Evolutionary conservation across 164 flowering plant genomes (phyloP).

Genomic region (Magnolia changhungtana): DNA sequence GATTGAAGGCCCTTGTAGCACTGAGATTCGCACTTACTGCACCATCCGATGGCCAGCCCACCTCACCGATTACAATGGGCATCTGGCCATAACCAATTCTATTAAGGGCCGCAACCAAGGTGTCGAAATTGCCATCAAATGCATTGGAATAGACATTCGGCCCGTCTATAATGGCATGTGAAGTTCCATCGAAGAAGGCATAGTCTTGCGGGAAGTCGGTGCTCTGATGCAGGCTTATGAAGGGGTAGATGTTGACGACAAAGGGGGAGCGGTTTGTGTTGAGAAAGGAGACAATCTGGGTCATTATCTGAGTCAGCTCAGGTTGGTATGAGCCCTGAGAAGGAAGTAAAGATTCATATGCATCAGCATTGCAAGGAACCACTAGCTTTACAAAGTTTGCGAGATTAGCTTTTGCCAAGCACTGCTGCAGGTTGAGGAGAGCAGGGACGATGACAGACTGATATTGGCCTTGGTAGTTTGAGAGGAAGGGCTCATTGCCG

Average conservation of each 20-base stretch:
- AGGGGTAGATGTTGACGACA: conserved; percentile 90
- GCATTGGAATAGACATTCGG: conserved; percentile 71
- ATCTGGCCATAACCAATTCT: conserved; percentile 75
- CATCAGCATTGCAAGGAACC: conserved; percentile 97
- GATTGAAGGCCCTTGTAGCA: conserved; percentile 80
- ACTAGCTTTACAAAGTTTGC: conserved; percentile 65
- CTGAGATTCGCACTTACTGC: conserved; percentile 67
- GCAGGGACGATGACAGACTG: conserved; percentile 74
- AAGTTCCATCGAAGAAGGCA: conserved; percentile 80
- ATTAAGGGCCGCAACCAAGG: conserved; percentile 74
- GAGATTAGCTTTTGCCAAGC: conserved; percentile 70
- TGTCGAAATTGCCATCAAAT: conserved; percentile 88
- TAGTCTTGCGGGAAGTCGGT: conserved; percentile 89
- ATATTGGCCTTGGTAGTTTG: conserved; percentile 70
- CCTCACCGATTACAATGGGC: conserved; percentile 82
- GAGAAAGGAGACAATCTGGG: conserved; percentile 73
- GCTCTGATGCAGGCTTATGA: conserved; percentile 74
- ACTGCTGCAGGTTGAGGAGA: conserved; percentile 71
- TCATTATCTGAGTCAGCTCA: conserved; percentile 69
- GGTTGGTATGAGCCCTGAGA: conserved; percentile 88
- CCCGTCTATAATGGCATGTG: conserved; percentile 77
- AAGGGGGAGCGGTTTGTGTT: conserved; percentile 86
- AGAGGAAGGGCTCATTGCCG: conserved; percentile 94
- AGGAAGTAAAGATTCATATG: conserved; percentile 75
- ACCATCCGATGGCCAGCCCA: conserved; percentile 97